These are phyloP conservation scores for Candida insectorum DNA, from an alignment of 805 yeast genomes.

Conservation along the genomic window DNA sequence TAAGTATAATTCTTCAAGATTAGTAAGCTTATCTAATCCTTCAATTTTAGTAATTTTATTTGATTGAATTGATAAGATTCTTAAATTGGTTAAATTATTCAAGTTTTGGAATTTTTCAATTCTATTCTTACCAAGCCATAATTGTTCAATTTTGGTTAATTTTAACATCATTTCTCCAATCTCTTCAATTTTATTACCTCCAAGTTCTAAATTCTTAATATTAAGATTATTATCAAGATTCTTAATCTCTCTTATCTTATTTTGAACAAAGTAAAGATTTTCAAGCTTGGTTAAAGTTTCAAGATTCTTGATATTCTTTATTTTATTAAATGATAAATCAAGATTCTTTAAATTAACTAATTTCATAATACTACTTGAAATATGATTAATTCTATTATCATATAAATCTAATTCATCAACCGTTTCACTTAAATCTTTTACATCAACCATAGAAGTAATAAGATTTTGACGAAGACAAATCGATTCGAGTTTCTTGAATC, in stretches of 20 bases:
- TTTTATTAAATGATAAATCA: slow-evolving; percentile 88
- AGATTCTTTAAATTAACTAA: slow-evolving; percentile 54
- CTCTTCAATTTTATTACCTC: slow-evolving; percentile 73
- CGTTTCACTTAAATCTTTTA: slow-evolving; percentile 48
- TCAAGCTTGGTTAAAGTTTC: slow-evolving; percentile 59
- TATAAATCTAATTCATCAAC: slow-evolving; percentile 83
- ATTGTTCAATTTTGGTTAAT: slow-evolving; percentile 58
- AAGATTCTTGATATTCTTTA: slow-evolving; percentile 78
- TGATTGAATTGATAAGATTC: slow-evolving; percentile 83
- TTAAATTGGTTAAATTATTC: slow-evolving; percentile 54
- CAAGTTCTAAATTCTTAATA: slow-evolving; percentile 75
- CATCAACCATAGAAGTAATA: slow-evolving; percentile 58
- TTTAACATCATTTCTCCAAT: slow-evolving; percentile 55
- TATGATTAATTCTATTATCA: slow-evolving; percentile 87
- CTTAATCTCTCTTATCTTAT: slow-evolving; percentile 71
- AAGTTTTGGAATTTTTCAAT: slow-evolving; percentile 66
- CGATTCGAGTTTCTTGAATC: slow-evolving; percentile 55
- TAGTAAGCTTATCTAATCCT: slow-evolving; percentile 68
- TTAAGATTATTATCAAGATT: slow-evolving; percentile 55
- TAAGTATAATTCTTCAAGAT: slow-evolving; percentile 81
- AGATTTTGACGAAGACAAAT: slow-evolving; percentile 83
- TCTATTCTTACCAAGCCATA: slow-evolving; percentile 92
- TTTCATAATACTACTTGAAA: slow-evolving; percentile 64
- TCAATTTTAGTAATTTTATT: slow-evolving; percentile 76
- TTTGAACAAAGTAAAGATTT: slow-evolving; percentile 83